Conservation (phyloP, 139 green algal genomes). For the Trebouxia sp. region DNA sequence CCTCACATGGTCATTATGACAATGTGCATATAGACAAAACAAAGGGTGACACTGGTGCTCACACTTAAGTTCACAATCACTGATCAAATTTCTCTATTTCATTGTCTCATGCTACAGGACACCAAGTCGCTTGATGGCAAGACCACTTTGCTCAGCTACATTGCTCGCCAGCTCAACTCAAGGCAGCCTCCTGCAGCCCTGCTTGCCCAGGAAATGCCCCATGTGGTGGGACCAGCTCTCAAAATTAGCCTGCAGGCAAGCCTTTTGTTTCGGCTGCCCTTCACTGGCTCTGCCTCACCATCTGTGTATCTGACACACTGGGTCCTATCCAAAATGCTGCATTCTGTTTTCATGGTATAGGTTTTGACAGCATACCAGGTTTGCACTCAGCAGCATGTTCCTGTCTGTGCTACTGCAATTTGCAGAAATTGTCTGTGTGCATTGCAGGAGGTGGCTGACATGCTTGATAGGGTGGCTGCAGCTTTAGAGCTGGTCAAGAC, state of each 20-base stretch:
- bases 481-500: neutral
- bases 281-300: neutral
- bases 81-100: no score
- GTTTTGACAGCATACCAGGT: neutral
- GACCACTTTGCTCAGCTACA: slow-evolving; percentile 41
- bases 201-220: slow-evolving; percentile 31
- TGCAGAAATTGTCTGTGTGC: neutral
- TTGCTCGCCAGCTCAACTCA: slow-evolving; percentile 34
- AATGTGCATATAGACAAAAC: no score
- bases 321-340: neutral
- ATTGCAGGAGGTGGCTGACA: slow-evolving; percentile 38
- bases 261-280: neutral
- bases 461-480: slow-evolving; percentile 2
- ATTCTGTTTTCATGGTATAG: neutral
- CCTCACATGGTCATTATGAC: no score
- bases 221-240: slow-evolving; percentile 26
- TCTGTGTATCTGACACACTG: no score
- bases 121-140: slow-evolving; percentile 46
- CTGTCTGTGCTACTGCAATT: neutral
- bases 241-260: slow-evolving; percentile 25
- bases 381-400: neutral
- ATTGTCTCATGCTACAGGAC: slow-evolving; percentile 29
- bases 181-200: slow-evolving; percentile 20
- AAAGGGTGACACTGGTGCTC: neutral
- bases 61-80: neutral